Evolutionary conservation across 1,284 basidiomycete species (phyloP).

Genomic region (Pyrrhoderma lamaoense): DNA sequence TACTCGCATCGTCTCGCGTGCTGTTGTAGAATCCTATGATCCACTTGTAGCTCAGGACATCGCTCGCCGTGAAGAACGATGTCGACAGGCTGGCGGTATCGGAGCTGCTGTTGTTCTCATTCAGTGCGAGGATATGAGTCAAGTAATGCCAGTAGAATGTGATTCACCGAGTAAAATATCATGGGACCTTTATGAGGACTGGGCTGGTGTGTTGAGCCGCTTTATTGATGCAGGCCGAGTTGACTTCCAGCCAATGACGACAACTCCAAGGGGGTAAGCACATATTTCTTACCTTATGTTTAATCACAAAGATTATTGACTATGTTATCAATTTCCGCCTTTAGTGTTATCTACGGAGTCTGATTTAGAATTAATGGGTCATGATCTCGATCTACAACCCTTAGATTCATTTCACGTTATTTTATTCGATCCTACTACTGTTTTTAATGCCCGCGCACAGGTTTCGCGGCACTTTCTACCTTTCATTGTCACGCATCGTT

Average conservation of each 20-base stretch:
- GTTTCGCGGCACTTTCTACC: background rate
- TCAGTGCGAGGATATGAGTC: slow-evolving; percentile 63
- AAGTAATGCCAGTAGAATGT: slow-evolving; percentile 78
- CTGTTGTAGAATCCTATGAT: slow-evolving; percentile 57
- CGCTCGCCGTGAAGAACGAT: slow-evolving; percentile 67
- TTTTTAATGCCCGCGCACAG: background rate
- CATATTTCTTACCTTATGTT: background rate
- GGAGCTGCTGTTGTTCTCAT: slow-evolving; percentile 65
- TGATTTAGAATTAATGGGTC: background rate
- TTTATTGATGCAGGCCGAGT: slow-evolving; percentile 66
- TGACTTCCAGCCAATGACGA: slow-evolving; percentile 73
- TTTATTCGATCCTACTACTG: background rate
- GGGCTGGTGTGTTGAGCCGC: slow-evolving; percentile 56
- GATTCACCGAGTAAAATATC: slow-evolving; percentile 64
- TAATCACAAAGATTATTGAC: background rate
- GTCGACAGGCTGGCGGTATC: slow-evolving; percentile 61
- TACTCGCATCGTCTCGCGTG: slow-evolving; percentile 61
- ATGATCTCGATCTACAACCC: background rate
- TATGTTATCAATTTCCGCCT: slow-evolving; percentile 13
- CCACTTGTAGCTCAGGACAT: slow-evolving; percentile 68
- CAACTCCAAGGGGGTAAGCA: slow-evolving; percentile 61
- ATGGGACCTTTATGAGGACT: slow-evolving; percentile 68
- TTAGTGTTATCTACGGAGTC: slow-evolving; percentile 33
- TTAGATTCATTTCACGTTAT: background rate
- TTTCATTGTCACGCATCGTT: background rate